These are phyloP conservation scores for Cicer arietinum DNA, from an alignment of 306 rosid species.

Conservation along the genomic window DNA sequence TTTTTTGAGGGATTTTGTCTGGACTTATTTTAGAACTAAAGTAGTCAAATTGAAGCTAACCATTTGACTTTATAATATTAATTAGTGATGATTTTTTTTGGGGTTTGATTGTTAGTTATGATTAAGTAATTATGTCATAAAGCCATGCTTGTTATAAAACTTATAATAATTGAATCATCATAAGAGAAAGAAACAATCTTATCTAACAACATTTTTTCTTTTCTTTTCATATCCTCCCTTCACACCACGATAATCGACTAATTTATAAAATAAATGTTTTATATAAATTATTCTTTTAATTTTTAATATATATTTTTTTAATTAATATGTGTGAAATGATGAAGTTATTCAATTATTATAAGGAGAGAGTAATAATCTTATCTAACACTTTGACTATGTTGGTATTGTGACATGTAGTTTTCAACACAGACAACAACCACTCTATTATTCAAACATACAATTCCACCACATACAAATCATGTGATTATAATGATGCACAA, in stretches of 20 bases:
- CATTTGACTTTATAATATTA: not conserved
- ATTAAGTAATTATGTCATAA: constrained; percentile 26
- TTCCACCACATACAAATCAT: constrained; percentile 69
- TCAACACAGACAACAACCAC: constrained; percentile 85
- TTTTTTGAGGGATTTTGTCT: not conserved
- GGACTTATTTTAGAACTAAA: constrained; percentile 19
- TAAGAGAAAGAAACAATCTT: no score
- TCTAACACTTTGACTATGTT: not conserved
- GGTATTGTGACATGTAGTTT: constrained; percentile 60
- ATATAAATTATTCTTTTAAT: no score
- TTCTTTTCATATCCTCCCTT: no score
- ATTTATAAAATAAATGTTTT: no score
- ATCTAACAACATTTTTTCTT: no score
- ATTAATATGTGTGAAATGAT: no score
- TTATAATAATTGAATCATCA: no score
- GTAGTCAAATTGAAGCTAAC: constrained; percentile 16
- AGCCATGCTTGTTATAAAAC: not conserved
- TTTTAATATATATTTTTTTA: no score
- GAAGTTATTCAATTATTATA: no score
- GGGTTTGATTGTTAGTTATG: not conserved
- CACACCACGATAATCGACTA: no score
- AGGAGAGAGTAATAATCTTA: not conserved
- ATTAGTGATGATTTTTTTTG: no score
- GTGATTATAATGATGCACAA: constrained; percentile 69
- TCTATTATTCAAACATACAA: constrained; percentile 77